Evolutionary conservation across 106 monocot genomes (phyloP), one percentile per base, ranked within the genome.

Genomic region (Vanilla planifolia): DNA sequence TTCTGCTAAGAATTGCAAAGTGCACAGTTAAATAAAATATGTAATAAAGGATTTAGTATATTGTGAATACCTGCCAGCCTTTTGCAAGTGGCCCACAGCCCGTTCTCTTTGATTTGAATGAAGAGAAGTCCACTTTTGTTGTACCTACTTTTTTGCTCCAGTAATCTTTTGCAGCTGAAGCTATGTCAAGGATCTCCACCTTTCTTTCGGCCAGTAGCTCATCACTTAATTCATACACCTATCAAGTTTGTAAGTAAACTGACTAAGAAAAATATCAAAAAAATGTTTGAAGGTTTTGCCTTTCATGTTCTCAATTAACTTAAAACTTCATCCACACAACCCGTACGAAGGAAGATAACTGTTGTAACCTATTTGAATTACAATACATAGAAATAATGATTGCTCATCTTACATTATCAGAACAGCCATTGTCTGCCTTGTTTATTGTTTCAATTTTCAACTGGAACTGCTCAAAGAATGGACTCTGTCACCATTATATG

Each of bases 21-120:
- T n/a, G n/a, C n/a, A n/a, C n/a, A n/a, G n/a, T n/a, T n/a, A n/a
- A n/a, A n/a, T n/a, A n/a, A n/a, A n/a, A n/a, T n/a, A n/a, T n/a
- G n/a, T n/a, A n/a, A n/a, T n/a, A n/a, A n/a, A n/a, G n/a, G n/a
- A n/a, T n/a, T n/a, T n/a, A n/a, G n/a, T n/a, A n/a, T n/a, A n/a
- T n/a, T n/a, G n/a, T n/a, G n/a, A n/a, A n/a, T n/a, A n/a, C 85
- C 80, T 65, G 66, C 85, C 85, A 85, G 67, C 80, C 80, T 55
- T 65, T 77, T 24, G 51, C 22, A 55, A 85, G 66, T 43, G 85
- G 85, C 15, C 85, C 85, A 41, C 80, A 65, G 0, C 70, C 64
- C 21, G 80, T 80, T 56, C 35, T 63, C 33, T 73, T 60, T 36
- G 85, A 80, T 64, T 44, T 71, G 77, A 80, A 85, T 37, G 39